Percentiles rank a stretch among this genome's conserved stretches.
phyloP scores from a whole-genome alignment of 2,329 filamentous ascomycete genomes.

The Cladorrhinum sp. region DNA sequence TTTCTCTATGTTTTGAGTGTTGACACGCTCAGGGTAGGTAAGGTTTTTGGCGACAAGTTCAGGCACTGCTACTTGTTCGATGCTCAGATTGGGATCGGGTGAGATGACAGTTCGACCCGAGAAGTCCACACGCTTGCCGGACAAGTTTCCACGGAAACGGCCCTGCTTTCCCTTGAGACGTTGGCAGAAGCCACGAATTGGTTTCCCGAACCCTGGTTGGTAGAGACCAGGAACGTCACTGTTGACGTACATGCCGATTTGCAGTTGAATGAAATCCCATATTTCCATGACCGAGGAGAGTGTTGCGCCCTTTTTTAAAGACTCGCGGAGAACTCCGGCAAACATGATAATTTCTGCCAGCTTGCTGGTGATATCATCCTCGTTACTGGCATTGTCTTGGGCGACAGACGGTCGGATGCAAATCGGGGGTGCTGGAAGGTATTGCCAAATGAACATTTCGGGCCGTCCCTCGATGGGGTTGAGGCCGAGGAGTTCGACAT shows the following conservation, averaged over 20 bases:
- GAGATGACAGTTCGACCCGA: conserved; percentile 97
- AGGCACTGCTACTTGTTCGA: conserved; percentile 92
- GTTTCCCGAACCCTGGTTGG: conserved; percentile 80
- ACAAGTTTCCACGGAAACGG: conserved; percentile 93
- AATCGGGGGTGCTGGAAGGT: conserved; percentile 87
- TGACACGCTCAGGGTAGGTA: conserved; percentile 89
- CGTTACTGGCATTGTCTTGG: conserved; percentile 88
- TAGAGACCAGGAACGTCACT: conserved; percentile 92
- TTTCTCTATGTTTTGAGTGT: conserved; percentile 81
- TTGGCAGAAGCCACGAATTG: conserved; percentile 91
- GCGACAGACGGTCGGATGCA: conserved; percentile 92
- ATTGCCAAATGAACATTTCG: conserved; percentile 98
- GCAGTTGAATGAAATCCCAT: conserved; percentile 94
- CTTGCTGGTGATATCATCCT: conserved; percentile 95
- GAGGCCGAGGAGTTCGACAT: conserved; percentile 88
- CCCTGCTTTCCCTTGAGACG: conserved; percentile 96
- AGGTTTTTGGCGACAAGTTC: conserved; percentile 91
- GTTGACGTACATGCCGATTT: conserved; percentile 97
- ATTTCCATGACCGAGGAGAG: conserved; percentile 93
- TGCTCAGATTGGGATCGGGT: conserved; percentile 88
- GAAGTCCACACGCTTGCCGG: conserved; percentile 97
- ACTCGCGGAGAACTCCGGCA: conserved; percentile 80
- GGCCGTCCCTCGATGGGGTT: conserved; percentile 83
- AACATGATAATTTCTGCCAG: conserved; percentile 95
- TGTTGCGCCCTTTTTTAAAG: conserved; percentile 76